Evolutionary conservation across 768 basidiomycete species (phyloP), one percentile per base, ranked within the genome.

Genomic region (Suillus subluteus): DNA sequence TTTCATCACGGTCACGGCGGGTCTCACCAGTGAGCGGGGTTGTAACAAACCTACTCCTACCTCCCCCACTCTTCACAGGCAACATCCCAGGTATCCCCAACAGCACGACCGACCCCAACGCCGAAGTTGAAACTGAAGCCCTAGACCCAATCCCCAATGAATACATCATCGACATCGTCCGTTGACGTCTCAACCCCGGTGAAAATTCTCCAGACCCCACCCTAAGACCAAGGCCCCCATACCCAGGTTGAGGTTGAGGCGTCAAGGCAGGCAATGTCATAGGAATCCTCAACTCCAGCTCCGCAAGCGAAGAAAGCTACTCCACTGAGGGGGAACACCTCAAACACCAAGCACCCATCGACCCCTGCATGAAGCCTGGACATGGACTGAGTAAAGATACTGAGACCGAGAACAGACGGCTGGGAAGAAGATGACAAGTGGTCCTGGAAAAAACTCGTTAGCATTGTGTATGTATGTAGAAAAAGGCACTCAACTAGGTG

Each of bases 81-180:
- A n/a, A 23, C 58, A 41, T 59, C 23, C 58, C 58, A 26, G 59
- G 40, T 13, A 75, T 40, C 23, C 72, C 67, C 11, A 18, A 32
- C 5, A 18, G 5, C 16, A 30, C 9, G 55, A 23, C 13, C 13
- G 50, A 50, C 50, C 50, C 50, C 13, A 54, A 32, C 16, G 54
- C 16, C 16, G 30, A 30, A 30, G 30, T 30, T 9, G 54, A 54
- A 54, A 9, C 16, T 4, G 54, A 54, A 54, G 78, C 79, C 59
- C 82, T 78, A 62, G 83, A 75, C 32, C 89, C 88, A 18, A 88
- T 72, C 5, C 88, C 88, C 2, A 91, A 75, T 79, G 85, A 84
- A 72, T 89, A 89, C 86, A 90, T 86, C 65, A 85, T 81, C 30
- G 89, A 88, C 23, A 86, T 75, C 37, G 86, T 86, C 69, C 88